These are phyloP conservation scores for Sarcocystis neurona DNA, from an alignment of 169 alveolate species.

Conservation along the genomic window DNA sequence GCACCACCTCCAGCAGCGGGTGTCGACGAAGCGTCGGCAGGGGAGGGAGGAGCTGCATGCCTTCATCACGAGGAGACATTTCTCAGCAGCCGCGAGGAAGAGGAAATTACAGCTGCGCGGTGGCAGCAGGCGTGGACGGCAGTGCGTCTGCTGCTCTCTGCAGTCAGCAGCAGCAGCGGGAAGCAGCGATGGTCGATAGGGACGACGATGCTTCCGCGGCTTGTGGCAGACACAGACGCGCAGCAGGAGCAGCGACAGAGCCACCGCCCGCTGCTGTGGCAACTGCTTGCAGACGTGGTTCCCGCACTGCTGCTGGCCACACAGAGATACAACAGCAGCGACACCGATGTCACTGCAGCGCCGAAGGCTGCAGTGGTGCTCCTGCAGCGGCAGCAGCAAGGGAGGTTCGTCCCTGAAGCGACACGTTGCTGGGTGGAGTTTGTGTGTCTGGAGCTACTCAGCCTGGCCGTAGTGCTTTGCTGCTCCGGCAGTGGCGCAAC, in stretches of 20 bases:
- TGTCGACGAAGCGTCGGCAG: too few relatives aligned
- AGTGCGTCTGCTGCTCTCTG: not conserved
- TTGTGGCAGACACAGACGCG: not conserved
- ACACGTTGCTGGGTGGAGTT: too few relatives aligned
- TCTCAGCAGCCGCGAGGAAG: not conserved
- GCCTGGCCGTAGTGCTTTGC: too few relatives aligned
- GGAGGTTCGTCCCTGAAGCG: too few relatives aligned
- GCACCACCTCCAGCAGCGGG: not conserved
- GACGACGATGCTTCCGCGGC: not conserved
- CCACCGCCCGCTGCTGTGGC: not conserved
- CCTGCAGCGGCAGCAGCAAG: not conserved
- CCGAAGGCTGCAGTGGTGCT: not conserved
- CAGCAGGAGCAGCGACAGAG: not conserved
- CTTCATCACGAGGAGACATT: too few relatives aligned
- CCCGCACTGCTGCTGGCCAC: not conserved
- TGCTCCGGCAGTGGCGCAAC: too few relatives aligned
- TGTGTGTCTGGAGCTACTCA: too few relatives aligned
- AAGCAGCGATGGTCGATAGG: not conserved
- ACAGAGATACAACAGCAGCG: not conserved
- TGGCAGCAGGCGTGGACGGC: not conserved
- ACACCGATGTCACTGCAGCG: not conserved
- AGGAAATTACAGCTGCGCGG: not conserved
- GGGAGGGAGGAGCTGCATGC: too few relatives aligned
- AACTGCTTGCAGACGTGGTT: not conserved
- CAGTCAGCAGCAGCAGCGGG: not conserved